These are phyloP conservation scores for Phytopythium oedochilum DNA, from an alignment of 352 stramenopile genomes.

Conservation along the genomic window DNA sequence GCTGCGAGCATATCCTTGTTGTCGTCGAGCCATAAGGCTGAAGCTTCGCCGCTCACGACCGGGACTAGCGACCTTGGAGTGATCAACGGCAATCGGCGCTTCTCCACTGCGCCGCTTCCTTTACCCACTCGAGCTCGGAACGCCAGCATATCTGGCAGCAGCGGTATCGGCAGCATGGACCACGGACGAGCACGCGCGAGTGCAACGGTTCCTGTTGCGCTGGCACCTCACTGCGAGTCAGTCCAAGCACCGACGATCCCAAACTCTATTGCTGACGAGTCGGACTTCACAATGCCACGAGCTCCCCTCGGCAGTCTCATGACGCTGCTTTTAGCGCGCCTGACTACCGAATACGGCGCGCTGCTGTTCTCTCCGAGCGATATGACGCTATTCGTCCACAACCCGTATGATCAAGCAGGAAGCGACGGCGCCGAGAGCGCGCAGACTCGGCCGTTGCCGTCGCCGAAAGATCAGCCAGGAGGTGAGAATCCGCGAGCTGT, in stretches of 20 bases:
- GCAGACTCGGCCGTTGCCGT: neutral
- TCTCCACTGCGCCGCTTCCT: conserved; percentile 14
- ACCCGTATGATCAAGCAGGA: conserved; percentile 11
- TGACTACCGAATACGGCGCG: conserved; percentile 43
- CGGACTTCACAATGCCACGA: neutral
- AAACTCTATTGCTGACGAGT: neutral
- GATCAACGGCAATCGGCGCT: conserved; percentile 41
- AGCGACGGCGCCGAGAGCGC: neutral
- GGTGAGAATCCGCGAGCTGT: neutral
- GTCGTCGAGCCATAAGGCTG: neutral
- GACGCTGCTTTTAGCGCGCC: conserved; percentile 35
- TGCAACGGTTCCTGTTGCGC: neutral
- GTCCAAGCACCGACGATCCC: conserved; percentile 7
- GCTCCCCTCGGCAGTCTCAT: conserved; percentile 12
- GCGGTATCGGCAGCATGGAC: neutral
- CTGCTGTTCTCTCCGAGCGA: conserved; percentile 62
- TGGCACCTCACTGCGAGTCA: neutral
- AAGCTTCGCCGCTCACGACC: conserved; percentile 1
- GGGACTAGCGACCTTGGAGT: conserved; percentile 33
- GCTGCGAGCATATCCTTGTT: neutral
- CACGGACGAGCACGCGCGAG: neutral
- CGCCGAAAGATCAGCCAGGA: neutral
- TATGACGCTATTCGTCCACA: conserved; percentile 54
- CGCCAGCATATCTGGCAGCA: neutral
- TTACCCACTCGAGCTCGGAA: neutral